Conservation (phyloP, 2,329 filamentous ascomycete species). For the Coniochaeta ligniaria region DNA sequence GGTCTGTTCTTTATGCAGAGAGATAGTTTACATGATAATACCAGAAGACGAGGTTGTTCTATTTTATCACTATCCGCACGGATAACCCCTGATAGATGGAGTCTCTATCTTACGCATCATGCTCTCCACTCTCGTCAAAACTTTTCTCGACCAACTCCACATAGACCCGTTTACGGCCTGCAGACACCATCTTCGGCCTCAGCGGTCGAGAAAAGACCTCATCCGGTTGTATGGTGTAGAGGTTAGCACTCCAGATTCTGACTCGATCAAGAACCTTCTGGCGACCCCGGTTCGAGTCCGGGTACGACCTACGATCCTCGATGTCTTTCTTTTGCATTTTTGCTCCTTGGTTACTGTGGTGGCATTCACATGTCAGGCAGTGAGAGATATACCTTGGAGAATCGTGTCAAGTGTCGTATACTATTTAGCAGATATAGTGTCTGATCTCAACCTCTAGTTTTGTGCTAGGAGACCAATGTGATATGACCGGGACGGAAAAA, state of each 20-base stretch:
- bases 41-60: background rate
- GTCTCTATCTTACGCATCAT: no score
- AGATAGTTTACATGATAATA: no score
- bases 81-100: no score
- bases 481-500: no score
- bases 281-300: background rate
- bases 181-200: background rate
- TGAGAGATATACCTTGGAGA: no score
- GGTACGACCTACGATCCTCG: background rate
- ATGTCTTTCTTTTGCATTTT: conserved; percentile 2
- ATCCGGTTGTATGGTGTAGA: background rate
- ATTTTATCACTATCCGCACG: background rate
- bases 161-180: background rate
- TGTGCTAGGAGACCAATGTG: no score
- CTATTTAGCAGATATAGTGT: no score
- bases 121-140: no score
- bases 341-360: no score
- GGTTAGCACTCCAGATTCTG: background rate
- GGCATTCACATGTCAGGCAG: no score
- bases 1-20: background rate
- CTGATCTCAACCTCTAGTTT: no score
- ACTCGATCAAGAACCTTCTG: background rate
- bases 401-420: no score
- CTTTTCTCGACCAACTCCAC: background rate
- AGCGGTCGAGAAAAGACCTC: background rate